Percentiles rank a stretch among this genome's conserved stretches.
Conservation (phyloP, 2,329 filamentous ascomycete species). For the Talaromyces sp. region DNA sequence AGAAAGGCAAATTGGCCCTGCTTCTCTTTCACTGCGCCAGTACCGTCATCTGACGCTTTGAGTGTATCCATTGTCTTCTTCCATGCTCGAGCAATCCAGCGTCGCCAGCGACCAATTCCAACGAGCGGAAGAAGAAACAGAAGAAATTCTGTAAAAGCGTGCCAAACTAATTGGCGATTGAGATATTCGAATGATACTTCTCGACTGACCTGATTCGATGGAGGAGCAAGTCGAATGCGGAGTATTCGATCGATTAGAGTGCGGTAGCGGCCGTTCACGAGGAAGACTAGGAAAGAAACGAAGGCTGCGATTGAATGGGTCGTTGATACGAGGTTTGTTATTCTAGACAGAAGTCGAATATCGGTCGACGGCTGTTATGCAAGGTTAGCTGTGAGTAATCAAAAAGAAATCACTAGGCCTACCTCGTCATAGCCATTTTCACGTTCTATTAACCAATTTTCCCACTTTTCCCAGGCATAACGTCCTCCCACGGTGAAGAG, state of each 20-base stretch:
- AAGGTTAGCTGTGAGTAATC: not conserved
- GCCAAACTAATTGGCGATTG: slow-evolving; percentile 97
- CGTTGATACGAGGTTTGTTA: slow-evolving; percentile 68
- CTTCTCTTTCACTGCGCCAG: slow-evolving; percentile 49
- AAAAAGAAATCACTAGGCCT: not conserved
- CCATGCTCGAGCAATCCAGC: slow-evolving; percentile 86
- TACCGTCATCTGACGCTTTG: slow-evolving; percentile 40
- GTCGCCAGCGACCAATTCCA: slow-evolving; percentile 86
- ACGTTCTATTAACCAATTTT: slow-evolving; percentile 74
- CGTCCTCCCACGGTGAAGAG: slow-evolving; percentile 79
- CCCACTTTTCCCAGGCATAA: slow-evolving; percentile 91
- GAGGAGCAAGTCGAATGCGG: slow-evolving; percentile 78
- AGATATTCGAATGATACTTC: slow-evolving; percentile 98
- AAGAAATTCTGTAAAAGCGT: slow-evolving; percentile 99
- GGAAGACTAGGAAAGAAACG: slow-evolving; percentile 81
- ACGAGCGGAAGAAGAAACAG: slow-evolving; percentile 96
- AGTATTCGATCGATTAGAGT: slow-evolving; percentile 84
- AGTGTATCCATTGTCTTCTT: slow-evolving; percentile 70
- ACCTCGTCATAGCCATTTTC: slow-evolving; percentile 70
- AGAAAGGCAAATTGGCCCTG: slow-evolving; percentile 78
- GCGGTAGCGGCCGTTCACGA: slow-evolving; percentile 85
- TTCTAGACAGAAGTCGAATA: slow-evolving; percentile 58
- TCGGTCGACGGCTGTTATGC: slow-evolving; percentile 42
- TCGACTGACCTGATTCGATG: slow-evolving; percentile 77
- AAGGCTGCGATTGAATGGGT: slow-evolving; percentile 79